A percentile compares a stretch with the other conserved stretches of the same genome.
These are phyloP conservation scores for Aspergillus sp. DNA, from an alignment of 2,329 filamentous ascomycete species.

Conservation along the genomic window DNA sequence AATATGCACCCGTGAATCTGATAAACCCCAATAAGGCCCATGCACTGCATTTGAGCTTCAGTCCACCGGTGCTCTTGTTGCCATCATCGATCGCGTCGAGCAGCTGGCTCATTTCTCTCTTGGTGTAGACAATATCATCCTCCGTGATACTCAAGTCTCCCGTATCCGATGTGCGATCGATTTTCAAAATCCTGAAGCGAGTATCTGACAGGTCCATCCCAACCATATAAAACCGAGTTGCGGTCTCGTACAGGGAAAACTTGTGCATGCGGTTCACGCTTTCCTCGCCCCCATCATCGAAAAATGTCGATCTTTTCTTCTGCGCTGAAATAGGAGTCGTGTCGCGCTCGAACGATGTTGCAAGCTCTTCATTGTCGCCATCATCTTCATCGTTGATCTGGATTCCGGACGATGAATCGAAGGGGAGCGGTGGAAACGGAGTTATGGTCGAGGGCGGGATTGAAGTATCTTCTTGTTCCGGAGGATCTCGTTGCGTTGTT, in stretches of 20 bases:
- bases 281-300: constrained; percentile 37
- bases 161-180: constrained; percentile 79
- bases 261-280: constrained; percentile 73
- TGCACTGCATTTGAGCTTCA: constrained; percentile 82
- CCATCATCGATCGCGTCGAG: constrained; percentile 92
- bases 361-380: constrained; percentile 41
- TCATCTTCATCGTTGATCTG: constrained; percentile 27
- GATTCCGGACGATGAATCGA: constrained; percentile 27
- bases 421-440: constrained; percentile 23
- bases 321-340: constrained; percentile 34
- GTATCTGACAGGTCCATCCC: constrained; percentile 86
- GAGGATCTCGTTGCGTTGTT: constrained; percentile 3
- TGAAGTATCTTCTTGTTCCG: constrained; percentile 13
- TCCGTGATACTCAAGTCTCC: constrained; percentile 80
- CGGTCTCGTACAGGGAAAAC: constrained; percentile 96
- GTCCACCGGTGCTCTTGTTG: constrained; percentile 82
- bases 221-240: constrained; percentile 87
- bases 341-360: constrained; percentile 41
- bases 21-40: constrained; percentile 97
- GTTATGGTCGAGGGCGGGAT: constrained; percentile 14
- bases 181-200: constrained; percentile 87
- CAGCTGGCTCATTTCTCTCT: constrained; percentile 88
- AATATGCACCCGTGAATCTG: constrained; percentile 89
- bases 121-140: constrained; percentile 90
- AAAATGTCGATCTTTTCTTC: constrained; percentile 30